These are phyloP conservation scores for Cytauxzoon felis DNA, from an alignment of 169 alveolate species.

Conservation along the genomic window DNA sequence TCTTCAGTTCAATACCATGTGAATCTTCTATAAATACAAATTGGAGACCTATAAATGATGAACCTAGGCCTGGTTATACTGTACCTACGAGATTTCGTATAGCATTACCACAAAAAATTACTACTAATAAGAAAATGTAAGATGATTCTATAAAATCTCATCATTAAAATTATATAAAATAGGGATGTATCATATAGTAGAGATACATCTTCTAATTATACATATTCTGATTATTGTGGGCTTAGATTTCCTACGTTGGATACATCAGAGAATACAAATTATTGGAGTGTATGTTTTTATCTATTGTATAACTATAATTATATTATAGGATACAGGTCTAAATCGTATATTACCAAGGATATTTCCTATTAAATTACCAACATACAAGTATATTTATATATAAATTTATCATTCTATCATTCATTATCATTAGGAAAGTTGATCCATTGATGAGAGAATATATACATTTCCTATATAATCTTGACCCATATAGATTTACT, in stretches of 20 bases:
- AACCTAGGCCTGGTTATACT: slow-evolving; percentile 42
- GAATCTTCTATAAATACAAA: slow-evolving; percentile 16
- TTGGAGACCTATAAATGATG: slow-evolving; percentile 34
- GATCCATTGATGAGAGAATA: slow-evolving; percentile 81
- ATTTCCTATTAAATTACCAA: slow-evolving; percentile 78
- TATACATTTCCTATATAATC: slow-evolving; percentile 72
- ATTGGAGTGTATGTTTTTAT: slow-evolving; percentile 75
- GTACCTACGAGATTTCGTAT: slow-evolving; percentile 55
- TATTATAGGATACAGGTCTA: slow-evolving; percentile 75
- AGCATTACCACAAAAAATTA: slow-evolving; percentile 34
- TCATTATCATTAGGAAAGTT: slow-evolving; percentile 50
- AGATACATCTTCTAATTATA: slow-evolving; percentile 33
- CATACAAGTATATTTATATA: slow-evolving; percentile 22
- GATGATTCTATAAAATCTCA: background rate
- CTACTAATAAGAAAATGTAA: slow-evolving; percentile 26
- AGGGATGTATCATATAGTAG: slow-evolving; percentile 67
- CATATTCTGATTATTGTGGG: slow-evolving; percentile 70
- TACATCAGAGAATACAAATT: slow-evolving; percentile 75
- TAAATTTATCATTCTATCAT: background rate
- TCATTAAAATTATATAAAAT: background rate
- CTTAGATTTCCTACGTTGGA: slow-evolving; percentile 78
- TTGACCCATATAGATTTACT: slow-evolving; percentile 81
- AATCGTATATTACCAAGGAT: slow-evolving; percentile 75
- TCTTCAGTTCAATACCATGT: slow-evolving; percentile 9
- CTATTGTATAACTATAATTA: background rate